phyloP scores from a whole-genome alignment of 106 monocot genomes.

The Dendrobium nobile region DNA sequence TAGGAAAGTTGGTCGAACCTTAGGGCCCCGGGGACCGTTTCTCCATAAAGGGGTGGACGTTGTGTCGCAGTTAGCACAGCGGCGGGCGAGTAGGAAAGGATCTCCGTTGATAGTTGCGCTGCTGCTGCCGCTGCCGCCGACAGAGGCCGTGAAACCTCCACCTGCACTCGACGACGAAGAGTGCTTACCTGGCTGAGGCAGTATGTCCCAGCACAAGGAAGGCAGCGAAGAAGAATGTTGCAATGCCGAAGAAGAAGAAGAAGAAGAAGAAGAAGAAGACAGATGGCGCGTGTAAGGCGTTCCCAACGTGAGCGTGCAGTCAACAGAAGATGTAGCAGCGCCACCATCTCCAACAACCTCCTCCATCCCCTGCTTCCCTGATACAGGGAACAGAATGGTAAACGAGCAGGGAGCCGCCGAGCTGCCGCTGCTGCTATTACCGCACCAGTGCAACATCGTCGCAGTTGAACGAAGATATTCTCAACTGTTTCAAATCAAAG shows the following conservation, averaged over 20 bases:
- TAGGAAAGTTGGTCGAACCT: constrained; percentile 29
- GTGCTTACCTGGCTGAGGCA: constrained; percentile 12
- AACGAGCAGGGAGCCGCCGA: constrained; percentile 22
- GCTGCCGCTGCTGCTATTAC: constrained; percentile 9
- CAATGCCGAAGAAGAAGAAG: background rate
- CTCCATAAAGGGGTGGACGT: constrained; percentile 95
- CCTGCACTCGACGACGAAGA: background rate
- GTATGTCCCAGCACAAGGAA: constrained; percentile 42
- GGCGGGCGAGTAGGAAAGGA: constrained; percentile 50
- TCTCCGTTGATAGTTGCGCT: constrained; percentile 15
- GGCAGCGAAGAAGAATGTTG: constrained; percentile 7
- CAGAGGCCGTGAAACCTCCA: background rate
- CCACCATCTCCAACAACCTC: background rate
- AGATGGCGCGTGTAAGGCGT: constrained; percentile 66
- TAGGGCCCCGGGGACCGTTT: constrained; percentile 91
- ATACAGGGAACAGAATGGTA: constrained; percentile 43
- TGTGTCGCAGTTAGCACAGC: constrained; percentile 98
- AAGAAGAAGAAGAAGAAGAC: background rate
- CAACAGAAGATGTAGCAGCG: constrained; percentile 27
- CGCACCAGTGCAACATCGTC: constrained; percentile 26
- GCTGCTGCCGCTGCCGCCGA: background rate
- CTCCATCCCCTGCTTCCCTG: constrained; percentile 4
- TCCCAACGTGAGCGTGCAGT: constrained; percentile 87
- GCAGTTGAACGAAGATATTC: background rate
- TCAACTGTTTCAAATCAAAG: background rate